These are phyloP conservation scores for Chlamydomonas sp. DNA, from an alignment of 139 green algal species.

Conservation along the genomic window DNA sequence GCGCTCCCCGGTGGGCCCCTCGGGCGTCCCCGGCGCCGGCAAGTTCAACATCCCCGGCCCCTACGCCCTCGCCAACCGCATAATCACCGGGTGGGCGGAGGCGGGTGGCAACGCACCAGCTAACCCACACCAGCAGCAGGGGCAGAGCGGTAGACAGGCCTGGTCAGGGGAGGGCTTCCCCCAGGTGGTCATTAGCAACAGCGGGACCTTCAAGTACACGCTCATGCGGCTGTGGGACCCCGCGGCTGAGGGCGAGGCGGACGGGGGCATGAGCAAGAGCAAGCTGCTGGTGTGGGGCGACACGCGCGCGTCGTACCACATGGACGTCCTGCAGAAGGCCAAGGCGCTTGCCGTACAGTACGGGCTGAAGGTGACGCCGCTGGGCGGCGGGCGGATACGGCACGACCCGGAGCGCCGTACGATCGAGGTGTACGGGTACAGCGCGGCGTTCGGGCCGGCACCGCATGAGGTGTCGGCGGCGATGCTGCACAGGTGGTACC, in stretches of 20 bases:
- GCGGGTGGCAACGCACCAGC: too few relatives aligned
- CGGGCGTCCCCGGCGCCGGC: background rate
- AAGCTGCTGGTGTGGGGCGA: conserved; percentile 84
- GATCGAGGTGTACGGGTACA: conserved; percentile 79
- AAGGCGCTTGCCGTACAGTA: conserved; percentile 20
- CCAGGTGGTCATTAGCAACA: conserved; percentile 59
- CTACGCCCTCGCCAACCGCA: conserved; percentile 33
- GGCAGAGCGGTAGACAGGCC: too few relatives aligned
- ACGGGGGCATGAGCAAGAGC: conserved; percentile 25
- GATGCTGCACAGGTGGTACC: conserved; percentile 63
- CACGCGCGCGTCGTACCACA: conserved; percentile 76
- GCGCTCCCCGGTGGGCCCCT: background rate
- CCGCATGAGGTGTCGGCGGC: conserved; percentile 79
- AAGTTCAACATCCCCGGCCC: conserved; percentile 34
- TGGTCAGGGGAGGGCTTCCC: too few relatives aligned
- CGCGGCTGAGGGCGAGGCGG: background rate
- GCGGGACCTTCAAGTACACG: conserved; percentile 87
- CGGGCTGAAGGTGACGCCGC: conserved; percentile 44
- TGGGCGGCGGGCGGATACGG: conserved; percentile 81
- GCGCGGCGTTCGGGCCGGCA: conserved; percentile 76
- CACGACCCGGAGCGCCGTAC: conserved; percentile 49
- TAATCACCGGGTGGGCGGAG: conserved; percentile 12
- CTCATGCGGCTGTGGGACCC: conserved; percentile 68
- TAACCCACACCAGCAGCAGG: too few relatives aligned
- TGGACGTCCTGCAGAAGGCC: conserved; percentile 67